Percentiles rank a stretch among this genome's conserved stretches.
phyloP scores from a whole-genome alignment of 352 stramenopile genomes.

The Phytopythium vexans region DNA sequence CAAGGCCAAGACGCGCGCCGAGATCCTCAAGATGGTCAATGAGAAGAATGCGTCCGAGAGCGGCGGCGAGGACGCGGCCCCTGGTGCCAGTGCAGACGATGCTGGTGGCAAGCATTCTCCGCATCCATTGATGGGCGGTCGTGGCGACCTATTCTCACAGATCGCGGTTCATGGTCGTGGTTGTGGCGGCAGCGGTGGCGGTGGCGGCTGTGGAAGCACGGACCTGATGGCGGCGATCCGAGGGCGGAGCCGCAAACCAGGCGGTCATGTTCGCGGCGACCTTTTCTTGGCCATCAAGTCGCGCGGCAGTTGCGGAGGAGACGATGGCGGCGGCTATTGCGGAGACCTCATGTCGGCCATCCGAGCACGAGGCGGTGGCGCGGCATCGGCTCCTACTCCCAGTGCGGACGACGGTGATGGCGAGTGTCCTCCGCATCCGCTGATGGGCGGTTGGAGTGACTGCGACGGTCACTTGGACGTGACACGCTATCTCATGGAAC shows the following conservation, averaged over 20 bases:
- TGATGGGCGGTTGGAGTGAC: too few relatives aligned
- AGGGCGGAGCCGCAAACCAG: conserved; percentile 43
- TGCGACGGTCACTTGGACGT: too few relatives aligned
- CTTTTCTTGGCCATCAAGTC: conserved; percentile 70
- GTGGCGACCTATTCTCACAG: conserved; percentile 49
- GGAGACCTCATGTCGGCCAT: conserved; percentile 58
- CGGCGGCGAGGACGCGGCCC: conserved; percentile 20
- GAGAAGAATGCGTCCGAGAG: conserved; percentile 75
- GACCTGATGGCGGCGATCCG: conserved; percentile 56
- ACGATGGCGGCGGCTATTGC: conserved; percentile 24
- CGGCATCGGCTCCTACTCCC: too few relatives aligned
- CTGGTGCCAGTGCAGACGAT: conserved; percentile 16
- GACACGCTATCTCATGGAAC: too few relatives aligned
- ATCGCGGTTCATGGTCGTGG: conserved; percentile 45
- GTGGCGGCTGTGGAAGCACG: conserved; percentile 25
- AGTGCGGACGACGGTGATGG: too few relatives aligned
- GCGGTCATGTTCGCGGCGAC: conserved; percentile 43
- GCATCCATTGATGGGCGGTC: conserved; percentile 51
- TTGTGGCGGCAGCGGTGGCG: conserved; percentile 39
- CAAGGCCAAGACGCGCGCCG: conserved; percentile 59
- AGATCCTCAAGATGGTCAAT: conserved; percentile 86
- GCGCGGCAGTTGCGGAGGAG: conserved; percentile 19
- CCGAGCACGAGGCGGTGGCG: conserved; percentile 37
- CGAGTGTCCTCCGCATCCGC: too few relatives aligned
- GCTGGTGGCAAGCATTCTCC: conserved; percentile 23